Base-by-base conservation (phyloP, 441 rosid species). In the Croton laevigatus region DNA sequence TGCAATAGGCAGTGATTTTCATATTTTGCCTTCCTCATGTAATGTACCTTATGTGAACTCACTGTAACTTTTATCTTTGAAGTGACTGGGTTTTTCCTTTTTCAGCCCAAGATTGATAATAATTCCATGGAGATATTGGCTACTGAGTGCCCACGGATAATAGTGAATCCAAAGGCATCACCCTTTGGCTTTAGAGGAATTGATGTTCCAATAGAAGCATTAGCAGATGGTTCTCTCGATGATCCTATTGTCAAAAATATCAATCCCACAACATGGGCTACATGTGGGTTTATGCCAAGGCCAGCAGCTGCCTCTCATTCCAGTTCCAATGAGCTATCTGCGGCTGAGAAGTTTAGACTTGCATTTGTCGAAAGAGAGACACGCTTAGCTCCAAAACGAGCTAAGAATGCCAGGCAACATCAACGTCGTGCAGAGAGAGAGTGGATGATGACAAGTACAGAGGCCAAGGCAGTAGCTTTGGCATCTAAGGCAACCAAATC, bases 331-430 rank as follows among this genome's bases (percentile, higher is more conserved):
- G 97, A 91, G 73, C 74, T 94, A 76, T 80, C 98, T 3, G 59
- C 88, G 64, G 98, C 97, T 6, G 98, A 91, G 81, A 94, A 88
- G 71, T 88, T 91, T 71, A 85, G 98, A 73, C 90, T 94, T 46
- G 96, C 98, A 23, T 91, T 85, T 71, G 78, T 76, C 58, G 97
- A 90, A 76, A 88, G 98, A 72, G 97, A 91, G 78, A 82, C 88
- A 5, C 81, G 97, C 6, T 74, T 91, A 72, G 98, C 97, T 48
- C 97, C 97, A 45, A 94, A 94, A 76, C 89, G 97, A 59, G 98
- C 97, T 0, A 94, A 94, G 80, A 94, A 92, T 34, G 89, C 87
- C 9, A 89, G 99, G 76, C 97, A 94, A 52, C 97, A 79, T 75
- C 91, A 89, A 73, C 89, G 97, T 9, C 91, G 98, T 36, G 90